These are phyloP conservation scores for Lignosus rhinocerotis DNA, from an alignment of 1,284 basidiomycete species.

Conservation along the genomic window DNA sequence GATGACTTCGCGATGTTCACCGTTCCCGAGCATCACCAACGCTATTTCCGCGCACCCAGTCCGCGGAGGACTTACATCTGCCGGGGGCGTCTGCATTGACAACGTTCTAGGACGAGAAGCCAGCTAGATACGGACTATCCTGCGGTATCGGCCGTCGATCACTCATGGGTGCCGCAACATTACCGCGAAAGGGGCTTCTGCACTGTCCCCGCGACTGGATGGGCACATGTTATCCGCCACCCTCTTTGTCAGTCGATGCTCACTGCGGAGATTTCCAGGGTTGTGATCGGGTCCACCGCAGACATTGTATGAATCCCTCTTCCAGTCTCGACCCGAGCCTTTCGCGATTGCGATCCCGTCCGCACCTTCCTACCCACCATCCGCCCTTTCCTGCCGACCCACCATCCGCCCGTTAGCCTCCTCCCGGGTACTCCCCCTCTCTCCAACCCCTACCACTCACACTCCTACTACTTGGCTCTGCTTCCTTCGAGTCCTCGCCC, in stretches of 20 bases:
- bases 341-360: background rate
- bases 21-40: background rate
- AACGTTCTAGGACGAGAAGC: background rate
- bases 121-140: background rate
- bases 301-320: background rate
- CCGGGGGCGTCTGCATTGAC: background rate
- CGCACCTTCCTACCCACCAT: background rate
- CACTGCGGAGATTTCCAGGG: constrained; percentile 10
- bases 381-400: too few species aligned
- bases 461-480: background rate
- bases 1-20: background rate
- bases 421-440: too few species aligned
- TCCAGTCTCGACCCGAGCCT: background rate
- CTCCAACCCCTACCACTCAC: too few species aligned
- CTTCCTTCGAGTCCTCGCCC: background rate
- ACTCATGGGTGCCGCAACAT: background rate
- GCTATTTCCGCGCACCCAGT: background rate
- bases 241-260: background rate
- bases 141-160: background rate
- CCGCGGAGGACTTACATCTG: background rate
- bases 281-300: constrained; percentile 11
- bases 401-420: too few species aligned
- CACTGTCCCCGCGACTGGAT: too few species aligned
- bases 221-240: background rate
- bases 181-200: background rate